Conservation (phyloP, 805 yeast species). For the Kockiozyma suomiensis region DNA sequence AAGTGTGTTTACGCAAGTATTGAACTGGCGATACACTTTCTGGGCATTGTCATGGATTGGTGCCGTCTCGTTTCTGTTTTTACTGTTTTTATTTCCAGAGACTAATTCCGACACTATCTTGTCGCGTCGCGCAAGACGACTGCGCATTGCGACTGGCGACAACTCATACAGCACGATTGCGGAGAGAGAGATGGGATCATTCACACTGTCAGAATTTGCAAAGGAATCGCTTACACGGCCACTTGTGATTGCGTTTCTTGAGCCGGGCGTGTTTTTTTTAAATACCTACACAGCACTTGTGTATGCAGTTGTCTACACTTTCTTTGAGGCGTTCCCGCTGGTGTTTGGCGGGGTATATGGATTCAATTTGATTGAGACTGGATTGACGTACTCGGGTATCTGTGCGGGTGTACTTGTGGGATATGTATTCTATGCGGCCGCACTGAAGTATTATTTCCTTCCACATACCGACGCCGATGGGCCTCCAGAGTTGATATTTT, state of each 20-base stretch:
- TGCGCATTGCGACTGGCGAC: constrained; percentile 54
- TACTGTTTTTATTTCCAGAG: constrained; percentile 54
- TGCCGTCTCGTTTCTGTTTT: constrained; percentile 45
- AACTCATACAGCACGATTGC: constrained; percentile 47
- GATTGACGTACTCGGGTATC: constrained; percentile 52
- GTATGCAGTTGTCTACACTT: constrained; percentile 57
- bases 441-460: not conserved
- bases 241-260: constrained; percentile 49
- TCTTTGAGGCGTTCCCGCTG: constrained; percentile 65
- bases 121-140: constrained; percentile 53
- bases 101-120: constrained; percentile 51
- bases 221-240: constrained; percentile 45
- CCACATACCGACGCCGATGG: not conserved
- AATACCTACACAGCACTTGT: constrained; percentile 55
- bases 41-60: constrained; percentile 42
- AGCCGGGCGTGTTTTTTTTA: constrained; percentile 60
- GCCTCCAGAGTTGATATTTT: constrained; percentile 22
- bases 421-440: constrained; percentile 1
- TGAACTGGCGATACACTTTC: constrained; percentile 52
- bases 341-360: constrained; percentile 51
- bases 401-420: constrained; percentile 49
- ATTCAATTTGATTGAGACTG: constrained; percentile 53
- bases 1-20: constrained; percentile 48
- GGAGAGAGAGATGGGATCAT: constrained; percentile 3
- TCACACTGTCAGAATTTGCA: constrained; percentile 27